phyloP scores from a whole-genome alignment of 768 basidiomycete genomes.

The Leccinum variicolor region DNA sequence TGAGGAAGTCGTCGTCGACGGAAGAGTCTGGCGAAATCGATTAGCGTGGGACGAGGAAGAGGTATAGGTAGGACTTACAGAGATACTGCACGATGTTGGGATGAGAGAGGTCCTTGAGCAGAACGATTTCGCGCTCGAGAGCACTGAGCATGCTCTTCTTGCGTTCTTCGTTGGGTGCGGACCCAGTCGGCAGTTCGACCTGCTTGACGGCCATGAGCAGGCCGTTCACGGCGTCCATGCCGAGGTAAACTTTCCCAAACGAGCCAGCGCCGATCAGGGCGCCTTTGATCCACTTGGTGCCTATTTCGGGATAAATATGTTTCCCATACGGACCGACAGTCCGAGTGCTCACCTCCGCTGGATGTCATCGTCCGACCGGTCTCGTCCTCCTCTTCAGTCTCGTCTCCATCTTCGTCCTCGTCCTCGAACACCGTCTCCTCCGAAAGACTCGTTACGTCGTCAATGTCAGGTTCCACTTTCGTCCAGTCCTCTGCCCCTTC shows the following conservation, averaged over 20 bases:
- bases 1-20: slow-evolving; percentile 83
- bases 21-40: slow-evolving; percentile 71
- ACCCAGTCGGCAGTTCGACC: slow-evolving; percentile 85
- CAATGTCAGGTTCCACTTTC: slow-evolving; percentile 53
- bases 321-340: not conserved
- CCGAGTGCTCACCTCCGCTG: slow-evolving; percentile 42
- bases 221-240: slow-evolving; percentile 89
- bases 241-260: slow-evolving; percentile 92
- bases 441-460: slow-evolving; percentile 46
- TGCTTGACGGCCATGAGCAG: slow-evolving; percentile 97
- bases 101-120: slow-evolving; percentile 89
- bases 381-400: slow-evolving; percentile 47
- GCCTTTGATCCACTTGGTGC: slow-evolving; percentile 95
- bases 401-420: slow-evolving; percentile 49
- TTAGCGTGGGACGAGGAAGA: not conserved
- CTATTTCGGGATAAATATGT: slow-evolving; percentile 33
- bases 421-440: slow-evolving; percentile 46
- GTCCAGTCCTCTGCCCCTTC: slow-evolving; percentile 71
- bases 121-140: slow-evolving; percentile 90
- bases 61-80: slow-evolving; percentile 51
- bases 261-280: slow-evolving; percentile 94
- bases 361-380: slow-evolving; percentile 53
- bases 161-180: slow-evolving; percentile 84
- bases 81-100: slow-evolving; percentile 98
- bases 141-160: slow-evolving; percentile 92